Evolutionary conservation across 768 basidiomycete species (phyloP), one percentile per base, ranked within the genome.

Genomic region (Amyloporia xantha): DNA sequence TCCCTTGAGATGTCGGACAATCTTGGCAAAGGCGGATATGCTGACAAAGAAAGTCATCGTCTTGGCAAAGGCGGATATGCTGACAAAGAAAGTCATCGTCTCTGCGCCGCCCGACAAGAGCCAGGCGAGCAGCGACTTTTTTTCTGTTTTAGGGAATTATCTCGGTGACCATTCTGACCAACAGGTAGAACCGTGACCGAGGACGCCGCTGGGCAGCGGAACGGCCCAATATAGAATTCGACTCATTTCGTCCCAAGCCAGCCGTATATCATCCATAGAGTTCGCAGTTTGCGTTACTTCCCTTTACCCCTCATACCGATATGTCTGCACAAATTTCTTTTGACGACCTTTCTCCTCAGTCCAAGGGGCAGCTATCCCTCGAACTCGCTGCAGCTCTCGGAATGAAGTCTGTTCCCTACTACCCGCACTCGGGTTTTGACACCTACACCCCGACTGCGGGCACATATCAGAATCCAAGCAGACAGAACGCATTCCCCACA

Each of bases 311-410:
- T 24, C 33, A 36, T 48, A 38, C 28, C 49, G 54, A 48, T 40
- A 60, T 56, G 54, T 58, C 59, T 39, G 17, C 48, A 7, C 52
- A 56, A 28, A 44, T 55, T n/a, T 49, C 53, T 33, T 49, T 54
- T 48, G 57, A 60, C 50, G 51, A 56, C 27, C 41, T 49, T 28
- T 49, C 28, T 56, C 43, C 51, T 27, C 46, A 5, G 33, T 43
- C 23, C 53, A 49, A 44, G 35, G 37, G 42, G 30, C 43, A 17
- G 49, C 28, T 40, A 12, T n/a, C 51, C 19, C 53, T 54, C 50
- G 59, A 57, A 47, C 51, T 57, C 23, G 53, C 56, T 1, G 48
- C 51, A 21, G 53, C 53, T 6, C 44, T 55, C 19, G 56, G 56
- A 28, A 48, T 53, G 11, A 48, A 42, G 35, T 24, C 41, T 13